These are phyloP conservation scores for Rhododendron griersonianum DNA, from an alignment of 148 eudicot genomes.

Conservation along the genomic window DNA sequence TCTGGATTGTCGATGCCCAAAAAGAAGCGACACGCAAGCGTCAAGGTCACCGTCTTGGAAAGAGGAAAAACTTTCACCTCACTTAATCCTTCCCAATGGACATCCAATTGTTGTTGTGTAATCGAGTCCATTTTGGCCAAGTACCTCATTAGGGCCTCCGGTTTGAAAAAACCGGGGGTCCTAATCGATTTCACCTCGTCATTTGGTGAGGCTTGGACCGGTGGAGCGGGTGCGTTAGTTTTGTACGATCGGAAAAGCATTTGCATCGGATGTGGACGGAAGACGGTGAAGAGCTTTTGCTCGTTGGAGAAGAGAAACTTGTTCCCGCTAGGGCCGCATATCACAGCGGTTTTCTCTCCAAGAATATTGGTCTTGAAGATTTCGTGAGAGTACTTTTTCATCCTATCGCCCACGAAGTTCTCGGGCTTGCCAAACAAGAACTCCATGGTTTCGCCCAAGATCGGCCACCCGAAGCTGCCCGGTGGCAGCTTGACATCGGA, in stretches of 20 bases:
- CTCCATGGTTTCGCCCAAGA: slow-evolving; percentile 4
- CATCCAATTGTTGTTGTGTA: neutral
- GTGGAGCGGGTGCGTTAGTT: neutral
- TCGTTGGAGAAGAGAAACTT: slow-evolving; percentile 3
- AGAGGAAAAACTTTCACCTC: slow-evolving; percentile 2
- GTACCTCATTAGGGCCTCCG: neutral
- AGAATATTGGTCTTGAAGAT: slow-evolving; percentile 9
- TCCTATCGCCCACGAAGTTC: slow-evolving; percentile 2
- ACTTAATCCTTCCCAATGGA: neutral
- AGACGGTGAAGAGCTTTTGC: slow-evolving; percentile 9
- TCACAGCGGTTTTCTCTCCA: slow-evolving; percentile 2
- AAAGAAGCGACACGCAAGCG: slow-evolving; percentile 15
- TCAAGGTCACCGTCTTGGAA: slow-evolving; percentile 11
- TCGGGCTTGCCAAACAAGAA: slow-evolving; percentile 2
- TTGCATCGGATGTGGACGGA: slow-evolving; percentile 7
- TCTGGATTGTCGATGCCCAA: slow-evolving; percentile 17
- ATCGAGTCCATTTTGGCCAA: neutral
- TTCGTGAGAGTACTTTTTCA: slow-evolving; percentile 1
- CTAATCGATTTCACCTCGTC: neutral
- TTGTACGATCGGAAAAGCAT: slow-evolving; percentile 3
- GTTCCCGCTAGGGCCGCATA: slow-evolving; percentile 1
- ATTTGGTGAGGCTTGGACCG: neutral
- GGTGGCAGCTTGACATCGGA: slow-evolving; percentile 6
- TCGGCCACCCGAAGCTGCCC: slow-evolving; percentile 5
- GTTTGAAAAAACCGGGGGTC: slow-evolving; percentile 4